Percentiles rank a stretch among this genome's conserved stretches.
Conservation (phyloP, 2,329 filamentous ascomycete species). For the Xylariales sp. region DNA sequence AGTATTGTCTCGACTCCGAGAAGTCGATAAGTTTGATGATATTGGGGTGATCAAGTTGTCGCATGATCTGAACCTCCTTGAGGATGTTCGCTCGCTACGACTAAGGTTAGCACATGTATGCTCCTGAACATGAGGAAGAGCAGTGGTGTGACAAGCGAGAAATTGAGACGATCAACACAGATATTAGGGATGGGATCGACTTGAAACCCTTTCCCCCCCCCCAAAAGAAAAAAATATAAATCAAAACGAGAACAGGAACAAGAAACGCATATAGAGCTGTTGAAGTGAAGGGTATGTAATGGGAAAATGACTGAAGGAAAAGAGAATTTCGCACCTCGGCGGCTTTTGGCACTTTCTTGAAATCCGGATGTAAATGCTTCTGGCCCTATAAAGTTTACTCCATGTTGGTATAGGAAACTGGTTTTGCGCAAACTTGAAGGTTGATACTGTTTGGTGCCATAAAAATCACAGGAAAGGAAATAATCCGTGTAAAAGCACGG, state of each 20-base stretch:
- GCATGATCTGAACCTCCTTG: constrained; percentile 99
- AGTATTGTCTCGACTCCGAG: constrained; percentile 89
- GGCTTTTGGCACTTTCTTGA: constrained; percentile 90
- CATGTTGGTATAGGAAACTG: constrained; percentile 48
- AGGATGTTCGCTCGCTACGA: constrained; percentile 88
- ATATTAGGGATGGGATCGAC: neutral
- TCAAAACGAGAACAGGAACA: constrained; percentile 20
- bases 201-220: too few relatives aligned
- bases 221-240: constrained; percentile 17
- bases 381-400: constrained; percentile 64
- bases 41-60: constrained; percentile 91
- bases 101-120: constrained; percentile 20
- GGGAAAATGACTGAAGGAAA: constrained; percentile 26
- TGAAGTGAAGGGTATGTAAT: constrained; percentile 5
- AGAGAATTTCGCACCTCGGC: constrained; percentile 81
- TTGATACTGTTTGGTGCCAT: too few relatives aligned
- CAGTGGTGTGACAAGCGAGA: too few relatives aligned
- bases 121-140: neutral
- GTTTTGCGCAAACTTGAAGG: too few relatives aligned
- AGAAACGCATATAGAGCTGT: too few relatives aligned
- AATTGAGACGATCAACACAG: too few relatives aligned
- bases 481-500: too few relatives aligned
- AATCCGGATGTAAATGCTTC: constrained; percentile 91
- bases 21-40: constrained; percentile 93
- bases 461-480: constrained; percentile 26